These are phyloP conservation scores for Populus hybrid DNA, from an alignment of 441 rosid species.

Conservation along the genomic window DNA sequence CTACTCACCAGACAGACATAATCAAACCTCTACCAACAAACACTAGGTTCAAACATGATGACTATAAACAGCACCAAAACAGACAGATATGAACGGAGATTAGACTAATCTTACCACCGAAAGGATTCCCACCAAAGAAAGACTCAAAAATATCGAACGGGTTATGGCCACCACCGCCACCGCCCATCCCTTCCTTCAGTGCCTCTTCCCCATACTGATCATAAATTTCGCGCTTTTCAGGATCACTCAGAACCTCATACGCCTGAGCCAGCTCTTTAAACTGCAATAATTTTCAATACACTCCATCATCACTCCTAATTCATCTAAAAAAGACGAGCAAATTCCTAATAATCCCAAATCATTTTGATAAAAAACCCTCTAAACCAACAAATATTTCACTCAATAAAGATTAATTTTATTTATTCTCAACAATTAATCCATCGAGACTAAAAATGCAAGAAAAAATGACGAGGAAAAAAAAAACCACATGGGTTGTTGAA, in stretches of 20 bases:
- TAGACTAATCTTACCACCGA: constrained; percentile 45
- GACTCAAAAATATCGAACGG: constrained; percentile 81
- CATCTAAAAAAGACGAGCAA: not conserved
- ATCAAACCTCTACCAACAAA: too few relatives aligned
- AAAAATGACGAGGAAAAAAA: not conserved
- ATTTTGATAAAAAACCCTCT: too few relatives aligned
- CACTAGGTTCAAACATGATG: too few relatives aligned
- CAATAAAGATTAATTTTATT: too few relatives aligned
- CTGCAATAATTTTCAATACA: constrained; percentile 27
- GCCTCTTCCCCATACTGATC: constrained; percentile 95
- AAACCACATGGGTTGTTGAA: not conserved
- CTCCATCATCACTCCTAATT: not conserved
- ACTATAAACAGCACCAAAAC: too few relatives aligned
- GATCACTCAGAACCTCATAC: constrained; percentile 81
- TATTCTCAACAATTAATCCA: not conserved
- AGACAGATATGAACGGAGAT: too few relatives aligned
- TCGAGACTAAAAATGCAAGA: not conserved
- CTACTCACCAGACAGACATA: constrained; percentile 17
- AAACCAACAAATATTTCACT: too few relatives aligned
- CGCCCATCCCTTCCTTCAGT: constrained; percentile 83
- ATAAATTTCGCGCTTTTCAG: constrained; percentile 83
- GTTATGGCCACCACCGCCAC: constrained; percentile 61
- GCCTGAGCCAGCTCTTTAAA: constrained; percentile 93
- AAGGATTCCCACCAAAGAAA: constrained; percentile 74
- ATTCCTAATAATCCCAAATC: too few relatives aligned